phyloP scores from a whole-genome alignment of 805 yeast genomes.

The Spathaspora passalidarum region DNA sequence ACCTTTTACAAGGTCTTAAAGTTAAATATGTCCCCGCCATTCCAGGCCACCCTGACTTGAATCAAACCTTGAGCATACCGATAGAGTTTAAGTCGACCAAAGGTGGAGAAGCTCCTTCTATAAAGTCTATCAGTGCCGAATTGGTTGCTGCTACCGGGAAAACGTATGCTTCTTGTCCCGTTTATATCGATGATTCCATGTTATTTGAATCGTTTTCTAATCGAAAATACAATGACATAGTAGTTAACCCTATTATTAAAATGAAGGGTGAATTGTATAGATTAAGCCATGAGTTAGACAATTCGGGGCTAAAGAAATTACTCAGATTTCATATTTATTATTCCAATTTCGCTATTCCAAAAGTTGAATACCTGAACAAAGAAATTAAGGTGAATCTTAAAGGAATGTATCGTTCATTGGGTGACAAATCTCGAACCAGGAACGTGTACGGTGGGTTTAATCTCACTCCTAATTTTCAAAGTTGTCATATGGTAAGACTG shows the following conservation, averaged over 20 bases:
- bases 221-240: slow-evolving; percentile 1
- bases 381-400: slow-evolving; percentile 4
- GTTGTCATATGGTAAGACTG: slow-evolving; percentile 5
- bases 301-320: slow-evolving; percentile 2
- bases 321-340: slow-evolving; percentile 3
- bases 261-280: neutral
- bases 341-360: slow-evolving; percentile 4
- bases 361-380: neutral
- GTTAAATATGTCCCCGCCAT: slow-evolving; percentile 5
- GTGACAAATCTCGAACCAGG: slow-evolving; percentile 5
- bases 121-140: slow-evolving; percentile 5
- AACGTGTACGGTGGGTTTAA: slow-evolving; percentile 9
- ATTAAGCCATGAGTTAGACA: neutral
- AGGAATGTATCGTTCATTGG: slow-evolving; percentile 6
- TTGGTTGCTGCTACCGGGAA: slow-evolving; percentile 8
- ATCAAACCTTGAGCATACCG: neutral
- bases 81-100: neutral
- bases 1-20: neutral
- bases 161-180: slow-evolving; percentile 4
- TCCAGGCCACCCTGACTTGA: slow-evolving; percentile 1
- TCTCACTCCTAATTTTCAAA: slow-evolving; percentile 9
- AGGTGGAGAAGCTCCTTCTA: neutral
- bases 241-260: slow-evolving; percentile 5
- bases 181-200: slow-evolving; percentile 6
- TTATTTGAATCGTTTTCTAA: slow-evolving; percentile 5